Conservation (phyloP, 208 protist species). For the Acanthamoeba royreba region DNA sequence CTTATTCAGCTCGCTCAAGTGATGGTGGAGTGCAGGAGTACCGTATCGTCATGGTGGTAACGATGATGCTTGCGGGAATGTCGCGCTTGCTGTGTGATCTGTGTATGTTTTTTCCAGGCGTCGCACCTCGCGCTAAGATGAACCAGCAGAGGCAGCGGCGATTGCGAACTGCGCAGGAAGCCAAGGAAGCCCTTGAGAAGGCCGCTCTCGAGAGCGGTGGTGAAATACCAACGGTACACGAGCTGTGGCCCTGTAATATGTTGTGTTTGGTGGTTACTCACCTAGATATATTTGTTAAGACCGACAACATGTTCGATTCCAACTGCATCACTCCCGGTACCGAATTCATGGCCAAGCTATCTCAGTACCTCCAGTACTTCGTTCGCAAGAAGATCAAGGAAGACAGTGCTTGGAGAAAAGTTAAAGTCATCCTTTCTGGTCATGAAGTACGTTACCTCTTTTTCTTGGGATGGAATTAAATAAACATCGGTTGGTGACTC, state of each 20-base stretch:
- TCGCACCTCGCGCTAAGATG: slow-evolving; percentile 99
- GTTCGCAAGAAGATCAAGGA: slow-evolving; percentile 90
- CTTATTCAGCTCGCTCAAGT: background rate
- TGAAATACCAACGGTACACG: too few relatives aligned
- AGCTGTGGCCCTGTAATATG: background rate
- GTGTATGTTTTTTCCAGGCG: too few relatives aligned
- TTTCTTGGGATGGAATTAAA: too few relatives aligned
- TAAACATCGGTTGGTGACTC: too few relatives aligned
- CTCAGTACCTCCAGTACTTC: slow-evolving; percentile 91
- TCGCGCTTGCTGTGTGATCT: too few relatives aligned
- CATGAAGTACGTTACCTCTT: slow-evolving; percentile 61
- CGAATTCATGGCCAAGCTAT: slow-evolving; percentile 94
- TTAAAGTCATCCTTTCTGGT: slow-evolving; percentile 92
- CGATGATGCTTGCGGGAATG: too few relatives aligned
- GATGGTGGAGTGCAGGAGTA: background rate
- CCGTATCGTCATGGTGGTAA: background rate
- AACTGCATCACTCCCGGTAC: slow-evolving; percentile 98
- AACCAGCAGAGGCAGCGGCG: slow-evolving; percentile 98
- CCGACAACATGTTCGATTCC: slow-evolving; percentile 90
- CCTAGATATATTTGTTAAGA: background rate
- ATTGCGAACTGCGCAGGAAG: slow-evolving; percentile 81
- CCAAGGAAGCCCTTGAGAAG: background rate
- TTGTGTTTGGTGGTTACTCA: background rate
- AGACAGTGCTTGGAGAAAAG: slow-evolving; percentile 88
- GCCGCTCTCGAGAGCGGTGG: too few relatives aligned